Evolutionary conservation across 805 yeast genomes (phyloP), one percentile per base, ranked within the genome.

Genomic region (Saccharomycodes ludwigii): DNA sequence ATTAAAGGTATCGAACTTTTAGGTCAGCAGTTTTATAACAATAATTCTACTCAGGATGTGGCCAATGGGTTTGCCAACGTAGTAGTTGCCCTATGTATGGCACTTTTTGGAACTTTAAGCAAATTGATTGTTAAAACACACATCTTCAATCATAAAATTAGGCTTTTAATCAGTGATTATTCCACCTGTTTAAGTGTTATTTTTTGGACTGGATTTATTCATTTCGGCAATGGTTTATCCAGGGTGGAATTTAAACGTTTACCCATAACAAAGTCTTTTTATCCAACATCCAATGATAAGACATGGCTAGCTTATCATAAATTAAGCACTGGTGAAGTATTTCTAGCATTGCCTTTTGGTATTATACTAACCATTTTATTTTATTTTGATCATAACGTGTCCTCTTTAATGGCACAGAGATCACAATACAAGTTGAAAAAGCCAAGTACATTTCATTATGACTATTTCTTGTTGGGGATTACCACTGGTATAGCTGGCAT

Each of bases 341-440:
- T 91, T 48, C 54, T 91, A 22, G 97, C 98, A 0, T 52, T 91
- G 6, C 98, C 98, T 0, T 91, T 88, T 65, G 97, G 94, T 0
- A 57, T 91, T 2, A 64, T 91, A 29, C 58, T 91, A 27, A 84
- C 97, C 0, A 67, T 78, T 30, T 59, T 88, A 30, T 88, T 91
- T 56, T 88, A 84, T 54, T 91, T 86, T 55, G 98, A 88, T 56
- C 98, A 88, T 55, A 91, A 88, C 40, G 93, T 88, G 8, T 84
- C 95, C 2, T 78, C 96, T 0, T 61, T 88, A 34, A 91, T 91
- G 70, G 86, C 95, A 32, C 97, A 88, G 56, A 76, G 76, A 38
- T 71, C 76, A 17, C 75, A 79, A 32, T 91, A 66, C 52, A 93
- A 91, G 8, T 58, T 91, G 36, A 71, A 62, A 30, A 88, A 91